Evolutionary conservation across 139 green algal species (phyloP), one percentile per base, ranked within the genome.

Genomic region (Asterochloris sp.): DNA sequence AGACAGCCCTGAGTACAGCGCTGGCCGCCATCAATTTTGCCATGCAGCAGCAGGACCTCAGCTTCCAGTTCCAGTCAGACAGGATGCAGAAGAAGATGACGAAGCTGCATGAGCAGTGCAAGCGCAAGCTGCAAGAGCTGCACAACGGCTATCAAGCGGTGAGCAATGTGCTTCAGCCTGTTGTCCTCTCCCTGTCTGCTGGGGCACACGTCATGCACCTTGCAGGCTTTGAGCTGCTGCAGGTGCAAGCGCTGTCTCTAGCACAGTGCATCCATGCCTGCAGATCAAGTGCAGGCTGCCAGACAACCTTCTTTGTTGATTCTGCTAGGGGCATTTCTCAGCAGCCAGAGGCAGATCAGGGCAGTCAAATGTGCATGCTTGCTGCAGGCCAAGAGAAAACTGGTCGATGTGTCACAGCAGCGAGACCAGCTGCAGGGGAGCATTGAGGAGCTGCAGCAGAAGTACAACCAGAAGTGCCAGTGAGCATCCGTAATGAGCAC

Each of bases 401-500:
- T 92, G 76, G 82, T 93, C 68, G 91, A 92, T 76, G 64, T 87
- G 13, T 69, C 83, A 84, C 74, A 87, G n/a, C 26, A 76, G 27
- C 90, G 88, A 76, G 78, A 91, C 62, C 84, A 86, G 54, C 82
- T 93, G 38, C 81, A 89, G 28, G 86, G 86, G 26, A 92, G 94
- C 82, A 93, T 89, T 62, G 74, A 89, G 24, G 91, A 95, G 85
- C 82, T 95, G 69, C 86, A 89, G 78, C 86, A 94, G 71, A 95
- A 95, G 82, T 95, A 95, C 74, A 80, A 81, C 10, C 89, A 93
- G 68, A 95, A 96, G 80, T 76, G 90, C 16, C 86, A 86, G 91
- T 95, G 80, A 86, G 91, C 74, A 60, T 78, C 82, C 11, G 14
- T 24, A 11, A 76, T 47, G 54, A 23, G 19, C 19, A 69, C 60